Conservation (phyloP, 306 rosid genomes). For the Lathyrus aphaca region DNA sequence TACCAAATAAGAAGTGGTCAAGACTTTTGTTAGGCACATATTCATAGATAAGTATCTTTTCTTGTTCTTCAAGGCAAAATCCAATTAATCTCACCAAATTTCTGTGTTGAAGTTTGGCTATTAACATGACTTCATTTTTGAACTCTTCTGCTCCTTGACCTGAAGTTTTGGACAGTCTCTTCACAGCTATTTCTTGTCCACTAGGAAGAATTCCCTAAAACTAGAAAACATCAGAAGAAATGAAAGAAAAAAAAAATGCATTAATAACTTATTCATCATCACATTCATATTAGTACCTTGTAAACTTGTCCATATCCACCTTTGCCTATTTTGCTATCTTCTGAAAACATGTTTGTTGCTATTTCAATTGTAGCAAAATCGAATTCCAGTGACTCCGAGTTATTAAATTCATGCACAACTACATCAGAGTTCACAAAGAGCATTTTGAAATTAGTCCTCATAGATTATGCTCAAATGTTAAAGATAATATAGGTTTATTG, state of each 20-base stretch:
- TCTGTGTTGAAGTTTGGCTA: slow-evolving; percentile 77
- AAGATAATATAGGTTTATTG: slow-evolving; percentile 1
- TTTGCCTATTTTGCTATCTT: slow-evolving; percentile 49
- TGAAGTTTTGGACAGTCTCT: slow-evolving; percentile 62
- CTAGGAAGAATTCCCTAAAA: slow-evolving; percentile 53
- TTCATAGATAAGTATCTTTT: slow-evolving; percentile 69
- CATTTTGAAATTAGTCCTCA: neutral
- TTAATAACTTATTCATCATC: neutral
- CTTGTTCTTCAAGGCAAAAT: slow-evolving; percentile 57
- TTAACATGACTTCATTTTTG: slow-evolving; percentile 65
- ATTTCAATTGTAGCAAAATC: slow-evolving; percentile 50
- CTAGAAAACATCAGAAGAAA: slow-evolving; percentile 19
- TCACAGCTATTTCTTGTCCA: slow-evolving; percentile 71
- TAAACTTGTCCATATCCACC: slow-evolving; percentile 73
- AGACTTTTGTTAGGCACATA: slow-evolving; percentile 70
- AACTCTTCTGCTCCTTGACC: slow-evolving; percentile 64
- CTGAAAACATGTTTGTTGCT: slow-evolving; percentile 58
- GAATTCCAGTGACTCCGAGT: slow-evolving; percentile 53
- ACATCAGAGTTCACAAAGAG: slow-evolving; percentile 23
- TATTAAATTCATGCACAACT: slow-evolving; percentile 41
- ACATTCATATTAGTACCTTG: slow-evolving; percentile 47
- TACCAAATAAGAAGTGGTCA: slow-evolving; percentile 63
- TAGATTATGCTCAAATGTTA: slow-evolving; percentile 2
- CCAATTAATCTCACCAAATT: slow-evolving; percentile 70
- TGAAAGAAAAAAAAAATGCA: neutral